phyloP scores from a whole-genome alignment of 495 filamentous ascomycete species.

The Penicillium diatomitis region DNA sequence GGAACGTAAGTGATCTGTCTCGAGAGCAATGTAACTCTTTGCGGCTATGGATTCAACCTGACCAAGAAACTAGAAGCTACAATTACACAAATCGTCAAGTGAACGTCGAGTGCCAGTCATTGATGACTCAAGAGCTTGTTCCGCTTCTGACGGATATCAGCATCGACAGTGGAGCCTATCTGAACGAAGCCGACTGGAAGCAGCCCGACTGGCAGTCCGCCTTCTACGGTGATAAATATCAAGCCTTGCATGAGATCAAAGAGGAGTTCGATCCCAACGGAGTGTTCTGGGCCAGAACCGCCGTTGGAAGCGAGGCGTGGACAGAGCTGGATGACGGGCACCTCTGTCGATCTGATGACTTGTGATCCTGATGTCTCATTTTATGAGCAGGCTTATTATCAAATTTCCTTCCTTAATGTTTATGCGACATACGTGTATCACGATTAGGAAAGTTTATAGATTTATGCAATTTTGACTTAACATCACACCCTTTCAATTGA shows the following conservation, averaged over 20 bases:
- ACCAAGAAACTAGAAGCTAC: background rate
- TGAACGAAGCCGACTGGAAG: conserved; percentile 9
- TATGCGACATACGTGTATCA: too few species aligned
- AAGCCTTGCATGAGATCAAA: conserved; percentile 35
- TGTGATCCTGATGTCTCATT: background rate
- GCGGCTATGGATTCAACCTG: background rate
- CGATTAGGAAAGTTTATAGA: too few species aligned
- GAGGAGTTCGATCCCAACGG: conserved; percentile 39
- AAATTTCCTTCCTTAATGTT: background rate
- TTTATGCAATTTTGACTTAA: too few species aligned
- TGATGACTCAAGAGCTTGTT: conserved; percentile 8
- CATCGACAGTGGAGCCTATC: conserved; percentile 5
- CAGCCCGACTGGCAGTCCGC: conserved; percentile 11
- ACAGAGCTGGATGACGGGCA: conserved; percentile 1
- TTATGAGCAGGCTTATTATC: background rate
- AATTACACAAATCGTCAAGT: background rate
- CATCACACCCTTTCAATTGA: too few species aligned
- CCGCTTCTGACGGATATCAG: conserved; percentile 1
- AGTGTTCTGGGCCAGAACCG: conserved; percentile 41
- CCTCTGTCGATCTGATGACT: conserved; percentile 19
- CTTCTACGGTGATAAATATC: conserved; percentile 22
- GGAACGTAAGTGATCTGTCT: conserved; percentile 1
- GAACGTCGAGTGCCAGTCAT: background rate
- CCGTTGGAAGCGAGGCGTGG: conserved; percentile 44
- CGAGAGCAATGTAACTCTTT: too few species aligned